Base-by-base conservation (phyloP, 257 asterid species). In the Fraxinus cuspidata region DNA sequence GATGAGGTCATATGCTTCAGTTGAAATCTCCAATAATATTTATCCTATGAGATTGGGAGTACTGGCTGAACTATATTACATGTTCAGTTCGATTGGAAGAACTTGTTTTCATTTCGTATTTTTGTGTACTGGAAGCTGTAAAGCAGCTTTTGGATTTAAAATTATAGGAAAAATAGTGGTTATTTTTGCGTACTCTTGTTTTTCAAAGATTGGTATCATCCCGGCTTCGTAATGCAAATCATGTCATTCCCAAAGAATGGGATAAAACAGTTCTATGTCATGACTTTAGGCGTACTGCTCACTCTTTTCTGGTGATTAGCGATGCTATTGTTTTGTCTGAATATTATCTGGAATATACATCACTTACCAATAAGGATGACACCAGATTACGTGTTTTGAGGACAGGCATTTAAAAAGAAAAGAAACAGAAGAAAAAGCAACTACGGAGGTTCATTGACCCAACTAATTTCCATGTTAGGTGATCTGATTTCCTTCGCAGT, bases 21-120 rank as follows among this genome's bases (percentile, higher is more conserved):
- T 72, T 34, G 29, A 15, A 37, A 28, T 53, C 53, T 78, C 71
- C 78, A 77, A 51, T 51, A 47, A 72, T 51, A 29, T 79, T 78
- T 78, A 34, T 35, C 10, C 27, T 70, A 73, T 53, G 67, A 49
- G 82, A 69, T 76, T 32, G 80, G 47, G 1, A 76, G 72, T 31
- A 2, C 73, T 75, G 69, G 74, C 32, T 72, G 83, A 74, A 74
- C 79, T 60, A 74, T 40, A 60, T 63, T 21, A 56, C 63, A 49
- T 64, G 47, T 65, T 71, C 76, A 69, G 64, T 80, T 58, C 74
- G 29, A 67, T 77, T 69, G 78, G 65, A 76, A 73, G 44, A 78
- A 58, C 23, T 68, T 76, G 18, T 70, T 38, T 78, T 49, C 66
- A 49, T 82, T 31, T 18, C 47, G 18, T 38, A 79, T 40, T 71